These are phyloP conservation scores for Pythium coloratum DNA, from an alignment of 352 stramenopile genomes.

Conservation along the genomic window DNA sequence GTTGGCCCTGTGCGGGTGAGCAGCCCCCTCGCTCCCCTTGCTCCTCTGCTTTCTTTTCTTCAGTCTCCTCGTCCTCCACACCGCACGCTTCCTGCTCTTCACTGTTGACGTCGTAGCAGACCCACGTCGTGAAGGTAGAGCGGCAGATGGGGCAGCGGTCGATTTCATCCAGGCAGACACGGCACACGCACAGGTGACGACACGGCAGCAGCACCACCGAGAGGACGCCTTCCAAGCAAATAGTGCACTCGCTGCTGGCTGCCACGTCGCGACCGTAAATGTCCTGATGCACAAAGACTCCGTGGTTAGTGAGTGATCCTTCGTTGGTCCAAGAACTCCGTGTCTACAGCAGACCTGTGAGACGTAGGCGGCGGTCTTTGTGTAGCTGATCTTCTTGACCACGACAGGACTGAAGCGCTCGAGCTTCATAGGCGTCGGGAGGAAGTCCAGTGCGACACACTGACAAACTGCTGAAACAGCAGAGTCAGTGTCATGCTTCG, in stretches of 20 bases:
- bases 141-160: constrained; percentile 74
- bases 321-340: not conserved
- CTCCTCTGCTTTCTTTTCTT: not conserved
- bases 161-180: constrained; percentile 64
- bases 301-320: not conserved
- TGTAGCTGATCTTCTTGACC: constrained; percentile 55
- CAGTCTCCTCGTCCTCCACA: not conserved
- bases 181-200: constrained; percentile 67
- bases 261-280: constrained; percentile 46
- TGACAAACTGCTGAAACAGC: constrained; percentile 33
- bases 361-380: constrained; percentile 34
- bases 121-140: constrained; percentile 56
- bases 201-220: constrained; percentile 57
- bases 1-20: not conserved
- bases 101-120: constrained; percentile 28
- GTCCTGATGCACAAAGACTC: constrained; percentile 25
- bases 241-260: constrained; percentile 50
- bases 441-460: constrained; percentile 57
- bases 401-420: constrained; percentile 36
- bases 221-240: constrained; percentile 55
- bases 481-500: not conserved
- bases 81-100: not conserved
- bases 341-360: constrained; percentile 32
- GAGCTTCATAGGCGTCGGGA: constrained; percentile 41
- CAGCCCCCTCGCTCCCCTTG: not conserved